phyloP scores from a whole-genome alignment of 1,139 yeast genomes.

The Zygoascus sp. region DNA sequence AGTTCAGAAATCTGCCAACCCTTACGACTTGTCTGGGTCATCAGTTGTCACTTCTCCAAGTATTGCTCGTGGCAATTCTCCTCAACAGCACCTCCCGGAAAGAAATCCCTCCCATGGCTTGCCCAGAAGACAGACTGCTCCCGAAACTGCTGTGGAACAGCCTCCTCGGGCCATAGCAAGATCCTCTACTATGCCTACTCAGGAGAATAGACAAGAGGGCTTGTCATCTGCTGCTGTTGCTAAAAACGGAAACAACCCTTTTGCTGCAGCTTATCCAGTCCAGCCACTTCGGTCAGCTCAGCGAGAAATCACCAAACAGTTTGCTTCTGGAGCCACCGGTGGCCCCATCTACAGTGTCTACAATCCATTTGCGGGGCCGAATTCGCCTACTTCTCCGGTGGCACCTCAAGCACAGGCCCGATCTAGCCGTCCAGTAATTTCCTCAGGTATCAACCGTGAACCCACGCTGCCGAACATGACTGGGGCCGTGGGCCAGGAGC shows the following conservation, averaged over 20 bases:
- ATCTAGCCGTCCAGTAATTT: not conserved
- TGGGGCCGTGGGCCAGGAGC: not conserved
- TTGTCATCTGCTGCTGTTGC: not conserved
- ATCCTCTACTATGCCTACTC: not conserved
- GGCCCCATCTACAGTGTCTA: constrained; percentile 4
- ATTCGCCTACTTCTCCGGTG: not conserved
- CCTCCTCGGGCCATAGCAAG: not conserved
- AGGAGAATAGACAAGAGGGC: not conserved
- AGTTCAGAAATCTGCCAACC: too few relatives aligned
- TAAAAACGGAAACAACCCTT: not conserved
- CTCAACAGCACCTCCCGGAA: too few relatives aligned
- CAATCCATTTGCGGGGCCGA: constrained; percentile 1
- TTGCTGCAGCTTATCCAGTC: not conserved
- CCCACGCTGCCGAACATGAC: not conserved
- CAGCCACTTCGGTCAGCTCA: not conserved
- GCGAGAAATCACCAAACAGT: not conserved
- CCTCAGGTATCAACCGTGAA: not conserved
- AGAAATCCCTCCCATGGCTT: not conserved
- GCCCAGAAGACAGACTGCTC: not conserved
- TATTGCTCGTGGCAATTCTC: too few relatives aligned
- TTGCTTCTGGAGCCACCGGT: not conserved
- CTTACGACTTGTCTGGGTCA: too few relatives aligned
- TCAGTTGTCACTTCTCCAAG: too few relatives aligned
- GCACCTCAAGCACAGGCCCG: not conserved
- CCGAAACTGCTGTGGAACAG: not conserved